Base-by-base conservation (phyloP, 2,329 filamentous ascomycete species). In the Juglanconis sp. region DNA sequence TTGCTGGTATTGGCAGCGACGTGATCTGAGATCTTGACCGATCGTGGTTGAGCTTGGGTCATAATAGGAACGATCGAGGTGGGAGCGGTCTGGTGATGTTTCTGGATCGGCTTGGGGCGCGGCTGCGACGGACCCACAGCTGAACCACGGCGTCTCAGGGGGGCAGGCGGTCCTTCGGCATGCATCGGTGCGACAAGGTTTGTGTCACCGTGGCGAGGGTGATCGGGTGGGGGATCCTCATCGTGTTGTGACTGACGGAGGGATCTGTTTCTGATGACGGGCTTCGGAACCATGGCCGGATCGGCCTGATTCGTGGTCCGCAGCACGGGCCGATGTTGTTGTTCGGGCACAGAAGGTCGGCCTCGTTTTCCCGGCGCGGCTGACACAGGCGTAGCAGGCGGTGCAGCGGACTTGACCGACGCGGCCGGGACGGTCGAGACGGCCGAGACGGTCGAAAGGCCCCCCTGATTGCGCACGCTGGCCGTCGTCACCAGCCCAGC, bases 241-340 rank as follows among this genome's bases (percentile, higher is more conserved):
- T 6, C 31, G 44, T 60, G 38, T 8, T 34, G 49, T 9, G 54
- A 50, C 31, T 50, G 57, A 30, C 59, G 54, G 50, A 40, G 49
- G 48, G 51, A 44, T 44, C 54, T 42, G 47, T 53, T 51, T 51
- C 57, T 54, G 32, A 57, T 34, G 46, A 56, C 58, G 34, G 61
- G 38, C 46, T 53, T 63, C 48, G 48, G 44, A 9, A 47, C 57
- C 49, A 52, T 40, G 11, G 46, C 61, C 47, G 32, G 51, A 32
- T 31, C 46, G 50, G 54, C 51, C 46, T 61, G 61, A 63, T 63
- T 61, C 54, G 53, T 59, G 34, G 51, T 54, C 58, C 48, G 59
- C 58, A 55, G 61, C 61, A 61, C 61, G 57, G 61, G 50, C 57
- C 61, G 60, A 24, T 49, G 58, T 32, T 53, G 61, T n/a, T 48